phyloP scores from a whole-genome alignment of 495 filamentous ascomycete species.

The Aspergillus indologenus region DNA sequence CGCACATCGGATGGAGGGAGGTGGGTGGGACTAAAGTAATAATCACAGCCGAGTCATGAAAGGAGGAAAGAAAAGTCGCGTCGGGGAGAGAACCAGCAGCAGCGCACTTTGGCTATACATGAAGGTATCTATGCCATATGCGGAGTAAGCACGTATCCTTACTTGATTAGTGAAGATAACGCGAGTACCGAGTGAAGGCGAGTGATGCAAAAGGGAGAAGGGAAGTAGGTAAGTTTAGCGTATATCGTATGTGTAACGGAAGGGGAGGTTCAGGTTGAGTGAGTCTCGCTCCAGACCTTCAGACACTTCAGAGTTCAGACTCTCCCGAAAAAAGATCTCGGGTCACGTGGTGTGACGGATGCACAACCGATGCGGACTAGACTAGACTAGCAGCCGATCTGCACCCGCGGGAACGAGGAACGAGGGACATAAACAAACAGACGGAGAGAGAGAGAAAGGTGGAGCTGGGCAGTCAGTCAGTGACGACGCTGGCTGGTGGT shows the following conservation, averaged over 20 bases:
- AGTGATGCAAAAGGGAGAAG: background rate
- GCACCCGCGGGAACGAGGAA: constrained; percentile 35
- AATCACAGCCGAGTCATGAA: background rate
- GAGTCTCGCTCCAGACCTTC: background rate
- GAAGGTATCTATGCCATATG: no score
- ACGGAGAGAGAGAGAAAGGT: constrained; percentile 6
- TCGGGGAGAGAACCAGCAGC: background rate
- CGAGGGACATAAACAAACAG: constrained; percentile 40
- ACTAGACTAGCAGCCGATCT: constrained; percentile 36
- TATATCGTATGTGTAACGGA: background rate
- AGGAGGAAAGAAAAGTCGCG: constrained; percentile 9
- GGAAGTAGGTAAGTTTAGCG: no score
- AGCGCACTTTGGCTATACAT: constrained; percentile 3
- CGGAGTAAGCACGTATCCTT: background rate
- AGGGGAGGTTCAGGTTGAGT: no score
- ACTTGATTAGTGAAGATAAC: background rate
- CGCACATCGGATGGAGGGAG: constrained; percentile 14
- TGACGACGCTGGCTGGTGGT: constrained; percentile 3
- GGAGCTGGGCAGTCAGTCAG: constrained; percentile 13
- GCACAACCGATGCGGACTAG: constrained; percentile 25
- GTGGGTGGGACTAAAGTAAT: background rate
- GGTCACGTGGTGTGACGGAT: constrained; percentile 23
- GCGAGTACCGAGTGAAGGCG: background rate
- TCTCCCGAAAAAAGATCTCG: constrained; percentile 24
- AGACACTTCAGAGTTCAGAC: no score